These are phyloP conservation scores for Penicillium taxi DNA, from an alignment of 495 filamentous ascomycete species.

Conservation along the genomic window DNA sequence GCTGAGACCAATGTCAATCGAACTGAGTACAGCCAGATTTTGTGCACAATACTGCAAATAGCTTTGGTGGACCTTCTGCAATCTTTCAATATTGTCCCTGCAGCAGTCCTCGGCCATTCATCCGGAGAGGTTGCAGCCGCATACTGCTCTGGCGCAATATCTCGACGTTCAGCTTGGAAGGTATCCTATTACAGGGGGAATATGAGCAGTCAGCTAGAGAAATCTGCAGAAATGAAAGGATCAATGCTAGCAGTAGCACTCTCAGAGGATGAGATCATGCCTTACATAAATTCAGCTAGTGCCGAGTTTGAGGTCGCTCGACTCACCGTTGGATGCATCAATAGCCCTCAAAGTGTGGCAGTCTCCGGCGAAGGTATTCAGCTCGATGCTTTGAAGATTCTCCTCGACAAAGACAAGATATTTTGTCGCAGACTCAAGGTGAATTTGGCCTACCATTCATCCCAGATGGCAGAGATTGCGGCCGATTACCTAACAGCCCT, in stretches of 20 bases:
- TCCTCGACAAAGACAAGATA: background rate
- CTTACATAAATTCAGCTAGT: slow-evolving; percentile 12
- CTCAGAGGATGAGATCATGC: slow-evolving; percentile 8
- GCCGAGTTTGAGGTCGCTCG: too few relatives aligned
- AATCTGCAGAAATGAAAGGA: slow-evolving; percentile 1
- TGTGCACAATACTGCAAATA: slow-evolving; percentile 26
- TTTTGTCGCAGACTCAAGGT: slow-evolving; percentile 27
- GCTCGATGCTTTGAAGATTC: slow-evolving; percentile 19
- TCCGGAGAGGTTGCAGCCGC: slow-evolving; percentile 50
- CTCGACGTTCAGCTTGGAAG: slow-evolving; percentile 22
- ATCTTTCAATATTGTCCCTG: slow-evolving; percentile 15
- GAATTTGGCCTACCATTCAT: slow-evolving; percentile 57
- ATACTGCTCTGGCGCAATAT: slow-evolving; percentile 17
- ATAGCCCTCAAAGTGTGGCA: slow-evolving; percentile 39
- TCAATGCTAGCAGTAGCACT: slow-evolving; percentile 25
- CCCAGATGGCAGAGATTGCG: slow-evolving; percentile 44
- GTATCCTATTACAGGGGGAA: slow-evolving; percentile 23
- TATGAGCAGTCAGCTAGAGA: background rate
- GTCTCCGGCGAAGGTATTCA: slow-evolving; percentile 29
- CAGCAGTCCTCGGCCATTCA: slow-evolving; percentile 49
- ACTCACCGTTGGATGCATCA: slow-evolving; percentile 37
- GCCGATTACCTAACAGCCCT: slow-evolving; percentile 10
- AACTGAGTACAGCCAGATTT: slow-evolving; percentile 12
- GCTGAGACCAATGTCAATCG: slow-evolving; percentile 4
- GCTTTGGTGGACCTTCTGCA: slow-evolving; percentile 27